A percentile compares a stretch with the other conserved stretches of the same genome.
Evolutionary conservation across 768 basidiomycete genomes (phyloP).

Genomic region (Cyclocybe aegerita): DNA sequence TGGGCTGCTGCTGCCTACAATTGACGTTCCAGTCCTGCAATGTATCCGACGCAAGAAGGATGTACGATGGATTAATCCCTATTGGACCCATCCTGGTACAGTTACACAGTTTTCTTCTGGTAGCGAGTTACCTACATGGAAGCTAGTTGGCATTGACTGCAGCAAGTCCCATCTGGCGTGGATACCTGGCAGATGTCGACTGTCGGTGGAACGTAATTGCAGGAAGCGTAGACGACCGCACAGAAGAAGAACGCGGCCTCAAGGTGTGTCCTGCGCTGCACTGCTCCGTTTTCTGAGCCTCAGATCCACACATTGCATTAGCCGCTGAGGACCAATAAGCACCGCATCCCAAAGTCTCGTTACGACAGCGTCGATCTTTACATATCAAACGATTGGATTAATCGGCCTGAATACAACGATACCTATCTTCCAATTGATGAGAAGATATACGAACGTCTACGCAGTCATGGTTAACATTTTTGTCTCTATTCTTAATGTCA

Average conservation of each 20-base stretch:
- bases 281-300: background rate
- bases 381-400: constrained; percentile 82
- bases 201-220: constrained; percentile 99
- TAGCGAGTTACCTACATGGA: constrained; percentile 1
- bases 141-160: constrained; percentile 88
- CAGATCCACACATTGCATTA: constrained; percentile 25
- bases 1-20: constrained; percentile 98
- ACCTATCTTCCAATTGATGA: constrained; percentile 77
- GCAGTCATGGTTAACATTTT: constrained; percentile 65
- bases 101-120: constrained; percentile 6
- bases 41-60: constrained; percentile 84
- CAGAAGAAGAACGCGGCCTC: constrained; percentile 88
- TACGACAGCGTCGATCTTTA: constrained; percentile 97
- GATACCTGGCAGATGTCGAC: constrained; percentile 94
- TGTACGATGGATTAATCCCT: constrained; percentile 97
- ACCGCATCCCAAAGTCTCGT: constrained; percentile 91
- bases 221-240: constrained; percentile 97
- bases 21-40: constrained; percentile 97
- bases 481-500: background rate
- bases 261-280: constrained; percentile 46
- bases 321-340: constrained; percentile 76
- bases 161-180: constrained; percentile 93
- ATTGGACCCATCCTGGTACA: constrained; percentile 92
- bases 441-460: constrained; percentile 68
- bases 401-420: constrained; percentile 95